Base-by-base conservation (phyloP, 768 basidiomycete genomes). In the Leccinum variicolor region DNA sequence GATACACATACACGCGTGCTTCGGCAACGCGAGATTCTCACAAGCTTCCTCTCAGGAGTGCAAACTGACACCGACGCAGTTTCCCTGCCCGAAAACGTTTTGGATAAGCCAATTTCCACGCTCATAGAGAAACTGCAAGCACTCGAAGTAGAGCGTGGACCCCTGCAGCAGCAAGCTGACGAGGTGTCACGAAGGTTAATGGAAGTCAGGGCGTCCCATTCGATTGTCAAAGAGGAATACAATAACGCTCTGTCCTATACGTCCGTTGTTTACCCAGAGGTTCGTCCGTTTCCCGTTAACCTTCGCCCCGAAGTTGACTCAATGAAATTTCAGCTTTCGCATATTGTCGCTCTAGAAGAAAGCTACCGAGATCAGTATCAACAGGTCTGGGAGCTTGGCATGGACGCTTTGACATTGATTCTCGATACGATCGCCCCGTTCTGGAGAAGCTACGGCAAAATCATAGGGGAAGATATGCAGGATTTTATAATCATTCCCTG, bases 401-500 rank as follows among this genome's bases (percentile, higher is more conserved):
- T 90, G 81, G 87, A 90, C 56, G 85, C 84, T 0, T 75, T 91
- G 54, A 90, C 90, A 0, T 79, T 92, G 55, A 72, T 91, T 50
- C 77, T 92, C 46, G 89, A 90, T 64, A 85, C 83, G 3, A 84
- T 91, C 14, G 84, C 89, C 1, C 90, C 90, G 0, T 82, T 92
- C 66, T 91, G 90, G 90, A 78, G 89, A 60, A 88, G 80, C 33
- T 90, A 91, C 59, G 90, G 90, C 53, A 90, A 87, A 65, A 81
- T 83, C n/a, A 90, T 92, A 52, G 87, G 88, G 31, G 83, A 89
- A 66, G 90, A 92, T 64, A 79, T 89, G 46, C 84, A 85, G 49
- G 88, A 90, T 60, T 91, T 91, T 66, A 82, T 91, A 57, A 88
- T 92, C 63, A 84, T 92, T 57, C 90, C 90, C 7, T 80, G 89